Conservation (phyloP, 768 basidiomycete genomes). For the Collybiopsis confluens region DNA sequence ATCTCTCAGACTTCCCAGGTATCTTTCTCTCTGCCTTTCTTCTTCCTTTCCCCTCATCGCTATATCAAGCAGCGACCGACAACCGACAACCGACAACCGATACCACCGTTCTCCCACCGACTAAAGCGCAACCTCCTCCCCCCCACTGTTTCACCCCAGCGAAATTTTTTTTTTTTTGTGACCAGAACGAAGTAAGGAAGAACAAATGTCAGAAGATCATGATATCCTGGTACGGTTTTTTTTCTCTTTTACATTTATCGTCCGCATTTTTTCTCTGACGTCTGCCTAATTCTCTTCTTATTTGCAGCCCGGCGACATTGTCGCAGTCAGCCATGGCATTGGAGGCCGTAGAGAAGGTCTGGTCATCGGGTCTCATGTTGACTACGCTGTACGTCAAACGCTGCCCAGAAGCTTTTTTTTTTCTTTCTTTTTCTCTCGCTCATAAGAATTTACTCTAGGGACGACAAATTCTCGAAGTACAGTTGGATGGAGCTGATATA, state of each 20-base stretch:
- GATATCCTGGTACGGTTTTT: no score
- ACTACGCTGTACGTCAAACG: conserved; percentile 61
- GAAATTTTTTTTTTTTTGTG: no score
- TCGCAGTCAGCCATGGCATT: conserved; percentile 63
- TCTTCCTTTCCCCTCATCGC: not conserved
- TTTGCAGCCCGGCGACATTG: conserved; percentile 74
- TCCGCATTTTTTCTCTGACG: not conserved
- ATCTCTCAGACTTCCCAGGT: not conserved
- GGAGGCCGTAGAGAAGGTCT: conserved; percentile 73
- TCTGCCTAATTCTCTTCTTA: not conserved
- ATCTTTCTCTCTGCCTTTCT: conserved; percentile 8
- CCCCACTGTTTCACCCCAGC: no score
- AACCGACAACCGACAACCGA: no score
- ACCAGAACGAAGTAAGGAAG: no score
- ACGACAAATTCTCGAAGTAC: conserved; percentile 78
- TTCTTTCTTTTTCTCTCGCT: not conserved
- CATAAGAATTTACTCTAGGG: conserved; percentile 42
- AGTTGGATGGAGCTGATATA: conserved; percentile 64
- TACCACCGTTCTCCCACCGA: not conserved
- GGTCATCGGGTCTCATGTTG: conserved; percentile 71
- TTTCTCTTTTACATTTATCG: not conserved
- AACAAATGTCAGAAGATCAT: no score
- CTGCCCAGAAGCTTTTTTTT: not conserved
- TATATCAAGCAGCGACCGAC: no score
- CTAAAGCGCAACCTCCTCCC: not conserved